Percentiles rank a stretch among this genome's conserved stretches.
Evolutionary conservation across 345 rosid genomes (phyloP).

Genomic region (Aquilaria malaccensis): DNA sequence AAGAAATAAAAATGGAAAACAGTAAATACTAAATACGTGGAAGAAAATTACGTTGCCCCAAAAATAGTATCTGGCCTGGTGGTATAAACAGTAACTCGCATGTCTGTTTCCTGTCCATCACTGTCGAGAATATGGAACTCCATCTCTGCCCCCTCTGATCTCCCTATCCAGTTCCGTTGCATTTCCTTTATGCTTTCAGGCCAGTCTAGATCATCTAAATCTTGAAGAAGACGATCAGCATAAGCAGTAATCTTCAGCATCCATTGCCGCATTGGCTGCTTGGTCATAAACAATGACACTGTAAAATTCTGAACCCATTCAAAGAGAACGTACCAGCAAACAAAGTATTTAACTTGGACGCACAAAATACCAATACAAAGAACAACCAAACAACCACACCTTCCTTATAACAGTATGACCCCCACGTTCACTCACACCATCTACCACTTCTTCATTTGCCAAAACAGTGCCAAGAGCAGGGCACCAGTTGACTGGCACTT

Average conservation of each 20-base stretch:
- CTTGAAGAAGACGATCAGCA: slow-evolving; percentile 89
- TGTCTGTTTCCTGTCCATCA: slow-evolving; percentile 44
- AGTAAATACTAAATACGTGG: neutral
- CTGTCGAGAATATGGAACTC: slow-evolving; percentile 50
- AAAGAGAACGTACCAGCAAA: slow-evolving; percentile 23
- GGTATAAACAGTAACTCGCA: slow-evolving; percentile 62
- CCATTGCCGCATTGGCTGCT: slow-evolving; percentile 99
- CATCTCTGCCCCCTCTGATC: slow-evolving; percentile 86
- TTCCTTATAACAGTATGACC: slow-evolving; percentile 93
- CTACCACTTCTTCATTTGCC: slow-evolving; percentile 98
- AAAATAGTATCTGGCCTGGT: slow-evolving; percentile 89
- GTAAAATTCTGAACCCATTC: slow-evolving; percentile 68
- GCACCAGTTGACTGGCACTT: slow-evolving; percentile 98
- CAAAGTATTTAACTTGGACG: slow-evolving; percentile 12
- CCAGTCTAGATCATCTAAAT: slow-evolving; percentile 90
- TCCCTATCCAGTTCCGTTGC: slow-evolving; percentile 97
- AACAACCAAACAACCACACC: slow-evolving; percentile 33
- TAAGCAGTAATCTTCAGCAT: slow-evolving; percentile 94
- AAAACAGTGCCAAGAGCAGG: slow-evolving; percentile 98
- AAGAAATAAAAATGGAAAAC: slow-evolving; percentile 3
- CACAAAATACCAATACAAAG: slow-evolving; percentile 1
- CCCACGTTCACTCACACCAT: slow-evolving; percentile 97
- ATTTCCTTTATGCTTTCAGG: slow-evolving; percentile 90
- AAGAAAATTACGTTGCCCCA: slow-evolving; percentile 75
- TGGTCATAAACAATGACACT: slow-evolving; percentile 92